A percentile compares a stretch with the other conserved stretches of the same genome.
Evolutionary conservation across 2,329 filamentous ascomycete species (phyloP).

Genomic region (Pseudopithomyces maydicus): DNA sequence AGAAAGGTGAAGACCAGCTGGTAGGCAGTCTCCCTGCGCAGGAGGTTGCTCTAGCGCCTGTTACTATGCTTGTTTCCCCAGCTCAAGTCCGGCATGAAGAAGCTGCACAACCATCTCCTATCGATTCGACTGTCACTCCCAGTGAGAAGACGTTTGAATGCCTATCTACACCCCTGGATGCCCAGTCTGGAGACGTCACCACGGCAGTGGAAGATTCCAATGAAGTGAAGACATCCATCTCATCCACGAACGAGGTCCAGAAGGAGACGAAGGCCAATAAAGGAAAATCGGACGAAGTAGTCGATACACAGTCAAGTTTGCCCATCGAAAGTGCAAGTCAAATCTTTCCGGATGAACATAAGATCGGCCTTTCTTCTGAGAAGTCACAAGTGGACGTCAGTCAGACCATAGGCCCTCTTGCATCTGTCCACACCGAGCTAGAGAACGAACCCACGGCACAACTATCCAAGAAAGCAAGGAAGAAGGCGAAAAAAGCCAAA

Average conservation of each 20-base stretch:
- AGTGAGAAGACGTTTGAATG: not conserved
- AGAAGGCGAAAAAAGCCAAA: slow-evolving; percentile 27
- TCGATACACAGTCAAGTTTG: not conserved
- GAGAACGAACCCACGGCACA: not conserved
- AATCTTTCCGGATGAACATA: too few relatives aligned
- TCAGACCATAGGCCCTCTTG: too few relatives aligned
- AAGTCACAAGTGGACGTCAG: too few relatives aligned
- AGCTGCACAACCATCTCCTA: not conserved
- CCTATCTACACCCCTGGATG: not conserved
- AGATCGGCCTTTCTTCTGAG: too few relatives aligned
- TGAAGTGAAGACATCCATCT: slow-evolving; percentile 10
- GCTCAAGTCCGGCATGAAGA: not conserved
- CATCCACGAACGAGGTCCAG: slow-evolving; percentile 11
- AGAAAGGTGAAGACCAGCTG: slow-evolving; percentile 9
- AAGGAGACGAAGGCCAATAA: slow-evolving; percentile 33
- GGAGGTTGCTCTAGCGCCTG: too few relatives aligned
- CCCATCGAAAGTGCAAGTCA: too few relatives aligned
- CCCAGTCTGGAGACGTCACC: not conserved
- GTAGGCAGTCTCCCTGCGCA: not conserved
- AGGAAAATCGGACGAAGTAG: slow-evolving; percentile 19
- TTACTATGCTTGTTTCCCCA: not conserved
- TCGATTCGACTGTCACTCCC: not conserved
- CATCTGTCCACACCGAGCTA: not conserved
- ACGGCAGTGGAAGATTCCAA: not conserved
- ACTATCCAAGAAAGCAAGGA: slow-evolving; percentile 17